These are phyloP conservation scores for Fagopyrum homotropicum DNA, from an alignment of 148 eudicot species.

Conservation along the genomic window DNA sequence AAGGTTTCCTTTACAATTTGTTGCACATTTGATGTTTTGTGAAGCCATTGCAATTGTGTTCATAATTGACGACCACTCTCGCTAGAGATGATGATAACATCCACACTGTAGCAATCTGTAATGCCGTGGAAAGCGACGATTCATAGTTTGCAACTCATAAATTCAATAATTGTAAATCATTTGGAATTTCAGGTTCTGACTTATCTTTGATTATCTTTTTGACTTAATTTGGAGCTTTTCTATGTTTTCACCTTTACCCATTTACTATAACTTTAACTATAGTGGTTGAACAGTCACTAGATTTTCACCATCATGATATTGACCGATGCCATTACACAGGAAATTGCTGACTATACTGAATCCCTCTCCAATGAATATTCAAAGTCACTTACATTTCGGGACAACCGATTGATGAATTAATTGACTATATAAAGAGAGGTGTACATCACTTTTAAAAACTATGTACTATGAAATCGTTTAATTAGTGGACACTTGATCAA, in stretches of 20 bases:
- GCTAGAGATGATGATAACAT: neutral
- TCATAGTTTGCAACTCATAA: conserved; percentile 9
- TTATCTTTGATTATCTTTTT: neutral
- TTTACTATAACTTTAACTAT: neutral
- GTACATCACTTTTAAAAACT: too few species aligned
- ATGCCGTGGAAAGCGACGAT: conserved; percentile 12
- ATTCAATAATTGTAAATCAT: conserved; percentile 5
- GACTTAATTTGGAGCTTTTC: neutral
- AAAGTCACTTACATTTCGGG: neutral
- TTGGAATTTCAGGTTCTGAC: neutral
- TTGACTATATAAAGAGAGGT: too few species aligned
- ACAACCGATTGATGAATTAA: neutral
- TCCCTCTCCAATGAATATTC: neutral
- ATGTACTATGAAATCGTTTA: too few species aligned
- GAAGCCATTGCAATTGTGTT: neutral
- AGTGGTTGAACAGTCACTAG: conserved; percentile 4
- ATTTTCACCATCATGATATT: conserved; percentile 4
- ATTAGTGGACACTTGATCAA: too few species aligned
- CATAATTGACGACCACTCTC: neutral
- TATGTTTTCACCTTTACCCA: neutral
- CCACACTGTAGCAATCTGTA: too few species aligned
- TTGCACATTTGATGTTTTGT: neutral
- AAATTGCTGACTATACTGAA: neutral
- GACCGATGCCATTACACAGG: neutral
- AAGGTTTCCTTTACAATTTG: neutral